A percentile compares a stretch with the other conserved stretches of the same genome.
These are phyloP conservation scores for Lachancea cidri DNA, from an alignment of 805 yeast species.

Conservation along the genomic window DNA sequence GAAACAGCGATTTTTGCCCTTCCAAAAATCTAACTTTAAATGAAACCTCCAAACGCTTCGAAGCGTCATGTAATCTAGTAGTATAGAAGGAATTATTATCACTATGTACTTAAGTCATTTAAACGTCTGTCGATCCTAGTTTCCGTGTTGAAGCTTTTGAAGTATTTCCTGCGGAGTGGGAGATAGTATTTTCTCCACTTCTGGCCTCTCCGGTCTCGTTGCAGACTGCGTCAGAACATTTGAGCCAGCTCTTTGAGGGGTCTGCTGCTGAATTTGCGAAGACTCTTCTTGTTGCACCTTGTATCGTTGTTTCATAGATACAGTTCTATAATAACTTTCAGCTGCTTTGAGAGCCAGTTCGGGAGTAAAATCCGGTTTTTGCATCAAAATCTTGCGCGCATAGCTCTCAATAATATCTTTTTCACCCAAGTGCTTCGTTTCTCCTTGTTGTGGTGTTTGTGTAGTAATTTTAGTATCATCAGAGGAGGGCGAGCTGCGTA, in stretches of 20 bases:
- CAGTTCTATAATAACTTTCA: conserved; percentile 25
- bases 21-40: conserved; percentile 23
- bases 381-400: conserved; percentile 27
- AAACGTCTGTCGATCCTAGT: background rate
- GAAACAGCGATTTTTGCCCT: conserved; percentile 52
- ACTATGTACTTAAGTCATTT: background rate
- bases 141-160: conserved; percentile 31
- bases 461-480: conserved; percentile 8
- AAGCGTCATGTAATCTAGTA: background rate
- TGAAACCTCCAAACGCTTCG: background rate
- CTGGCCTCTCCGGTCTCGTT: conserved; percentile 4
- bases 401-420: conserved; percentile 30
- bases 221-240: conserved; percentile 2
- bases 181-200: conserved; percentile 20
- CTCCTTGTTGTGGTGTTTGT: conserved; percentile 14
- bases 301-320: conserved; percentile 21
- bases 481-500: conserved; percentile 4
- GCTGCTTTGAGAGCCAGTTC: conserved; percentile 33
- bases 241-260: conserved; percentile 16
- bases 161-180: conserved; percentile 33
- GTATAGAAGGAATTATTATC: conserved; percentile 1
- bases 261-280: conserved; percentile 24
- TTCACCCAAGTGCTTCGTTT: conserved; percentile 18
- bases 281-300: conserved; percentile 23
- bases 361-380: conserved; percentile 29